phyloP scores from a whole-genome alignment of 305 asterid genomes.

The Nicotiana rustica region DNA sequence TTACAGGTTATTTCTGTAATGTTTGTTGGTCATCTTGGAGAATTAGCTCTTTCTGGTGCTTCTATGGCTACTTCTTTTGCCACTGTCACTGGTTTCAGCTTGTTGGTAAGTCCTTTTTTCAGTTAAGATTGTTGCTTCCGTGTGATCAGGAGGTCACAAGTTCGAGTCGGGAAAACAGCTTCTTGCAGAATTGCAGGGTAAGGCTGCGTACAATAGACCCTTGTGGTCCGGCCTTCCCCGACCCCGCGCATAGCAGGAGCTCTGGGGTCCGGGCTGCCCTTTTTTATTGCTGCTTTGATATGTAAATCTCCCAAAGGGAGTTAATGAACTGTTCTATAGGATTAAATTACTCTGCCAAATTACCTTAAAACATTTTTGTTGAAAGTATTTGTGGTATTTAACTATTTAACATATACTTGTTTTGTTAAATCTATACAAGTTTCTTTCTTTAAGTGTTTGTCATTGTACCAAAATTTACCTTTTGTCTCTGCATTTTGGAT shows the following conservation, averaged over 20 bases:
- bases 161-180: too few species aligned
- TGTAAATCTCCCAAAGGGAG: not conserved
- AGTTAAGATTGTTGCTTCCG: too few species aligned
- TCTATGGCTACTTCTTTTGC: conserved; percentile 46
- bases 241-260: too few species aligned
- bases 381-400: not conserved
- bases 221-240: too few species aligned
- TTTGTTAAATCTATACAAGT: too few species aligned
- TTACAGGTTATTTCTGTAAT: conserved; percentile 41
- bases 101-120: conserved; percentile 32
- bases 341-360: not conserved
- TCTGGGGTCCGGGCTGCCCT: too few species aligned
- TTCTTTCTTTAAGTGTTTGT: too few species aligned
- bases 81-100: conserved; percentile 43
- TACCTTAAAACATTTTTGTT: not conserved
- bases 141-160: too few species aligned
- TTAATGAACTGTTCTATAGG: not conserved
- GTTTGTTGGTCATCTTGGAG: conserved; percentile 47
- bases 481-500: not conserved
- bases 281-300: too few species aligned
- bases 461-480: not conserved
- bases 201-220: too few species aligned
- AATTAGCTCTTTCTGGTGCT: conserved; percentile 45
- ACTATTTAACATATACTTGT: too few species aligned
- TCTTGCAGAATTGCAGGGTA: too few species aligned